A percentile compares a stretch with the other conserved stretches of the same genome.
Conservation (phyloP, 345 rosid species). For the Reutealis trisperma region DNA sequence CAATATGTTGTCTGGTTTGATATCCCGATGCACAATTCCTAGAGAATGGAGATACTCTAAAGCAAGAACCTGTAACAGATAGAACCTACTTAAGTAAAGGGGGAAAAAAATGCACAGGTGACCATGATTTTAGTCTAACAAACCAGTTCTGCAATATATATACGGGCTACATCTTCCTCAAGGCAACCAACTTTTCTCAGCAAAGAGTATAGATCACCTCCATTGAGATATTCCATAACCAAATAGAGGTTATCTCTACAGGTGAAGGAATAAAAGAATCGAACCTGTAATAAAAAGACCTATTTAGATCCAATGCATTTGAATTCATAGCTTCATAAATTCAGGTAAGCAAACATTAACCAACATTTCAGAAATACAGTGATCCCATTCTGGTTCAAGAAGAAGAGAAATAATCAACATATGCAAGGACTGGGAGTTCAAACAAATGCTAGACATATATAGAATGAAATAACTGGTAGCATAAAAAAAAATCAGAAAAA, state of each 20-base stretch:
- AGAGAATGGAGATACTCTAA: constrained; percentile 79
- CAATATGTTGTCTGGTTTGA: constrained; percentile 82
- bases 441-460: not conserved
- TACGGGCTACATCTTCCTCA: constrained; percentile 72
- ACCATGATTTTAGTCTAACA: constrained; percentile 28
- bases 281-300: constrained; percentile 59
- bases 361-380: constrained; percentile 7
- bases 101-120: constrained; percentile 14
- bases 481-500: not conserved
- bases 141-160: constrained; percentile 85
- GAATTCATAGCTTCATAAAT: constrained; percentile 13
- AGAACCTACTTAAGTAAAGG: constrained; percentile 7
- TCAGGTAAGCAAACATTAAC: not conserved
- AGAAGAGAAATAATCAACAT: constrained; percentile 1
- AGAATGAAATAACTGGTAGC: not conserved
- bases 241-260: constrained; percentile 86
- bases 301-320: constrained; percentile 2
- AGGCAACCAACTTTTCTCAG: constrained; percentile 81
- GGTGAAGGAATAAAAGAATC: constrained; percentile 80
- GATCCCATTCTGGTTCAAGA: constrained; percentile 1
- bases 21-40: constrained; percentile 79
- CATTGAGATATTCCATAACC: constrained; percentile 93
- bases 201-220: constrained; percentile 80
- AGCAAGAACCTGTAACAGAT: constrained; percentile 75
- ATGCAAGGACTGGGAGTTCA: constrained; percentile 7